Evolutionary conservation across 345 rosid species (phyloP).

Genomic region (Pugionium cornutum): DNA sequence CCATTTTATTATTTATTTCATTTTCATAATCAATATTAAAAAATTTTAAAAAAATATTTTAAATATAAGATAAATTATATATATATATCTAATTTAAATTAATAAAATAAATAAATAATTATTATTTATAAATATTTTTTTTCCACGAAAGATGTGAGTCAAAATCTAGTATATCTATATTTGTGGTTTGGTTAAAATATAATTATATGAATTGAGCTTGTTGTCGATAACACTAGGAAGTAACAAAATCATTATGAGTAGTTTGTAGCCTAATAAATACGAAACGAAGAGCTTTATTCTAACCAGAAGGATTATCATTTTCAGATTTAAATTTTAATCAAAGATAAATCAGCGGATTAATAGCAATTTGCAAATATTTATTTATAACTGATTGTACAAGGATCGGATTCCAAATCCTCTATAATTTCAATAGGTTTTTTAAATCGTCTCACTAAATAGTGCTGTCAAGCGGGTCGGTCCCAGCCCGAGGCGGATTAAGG

Average conservation of each 20-base stretch:
- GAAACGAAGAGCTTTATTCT: not conserved
- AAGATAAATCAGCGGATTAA: not conserved
- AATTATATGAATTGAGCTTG: not conserved
- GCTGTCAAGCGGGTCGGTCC: no score
- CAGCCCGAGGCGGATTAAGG: no score
- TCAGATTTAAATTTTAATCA: no score
- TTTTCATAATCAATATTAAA: no score
- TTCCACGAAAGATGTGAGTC: no score
- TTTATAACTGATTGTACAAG: not conserved
- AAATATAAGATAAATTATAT: no score
- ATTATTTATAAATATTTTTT: no score
- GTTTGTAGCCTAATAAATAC: not conserved
- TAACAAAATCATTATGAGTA: not conserved
- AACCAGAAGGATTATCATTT: not conserved
- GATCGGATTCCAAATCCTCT: not conserved
- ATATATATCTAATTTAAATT: no score
- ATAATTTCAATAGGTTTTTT: not conserved
- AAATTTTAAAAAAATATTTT: no score
- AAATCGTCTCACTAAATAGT: not conserved
- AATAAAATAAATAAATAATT: no score
- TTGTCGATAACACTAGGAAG: not conserved
- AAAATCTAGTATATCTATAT: no score
- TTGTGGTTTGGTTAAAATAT: not conserved
- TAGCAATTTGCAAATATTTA: not conserved
- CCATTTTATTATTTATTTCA: not conserved